Percentiles rank a stretch among this genome's conserved stretches.
These are phyloP conservation scores for Verticillium alfalfae DNA, from an alignment of 2,329 filamentous ascomycete species.

Conservation along the genomic window DNA sequence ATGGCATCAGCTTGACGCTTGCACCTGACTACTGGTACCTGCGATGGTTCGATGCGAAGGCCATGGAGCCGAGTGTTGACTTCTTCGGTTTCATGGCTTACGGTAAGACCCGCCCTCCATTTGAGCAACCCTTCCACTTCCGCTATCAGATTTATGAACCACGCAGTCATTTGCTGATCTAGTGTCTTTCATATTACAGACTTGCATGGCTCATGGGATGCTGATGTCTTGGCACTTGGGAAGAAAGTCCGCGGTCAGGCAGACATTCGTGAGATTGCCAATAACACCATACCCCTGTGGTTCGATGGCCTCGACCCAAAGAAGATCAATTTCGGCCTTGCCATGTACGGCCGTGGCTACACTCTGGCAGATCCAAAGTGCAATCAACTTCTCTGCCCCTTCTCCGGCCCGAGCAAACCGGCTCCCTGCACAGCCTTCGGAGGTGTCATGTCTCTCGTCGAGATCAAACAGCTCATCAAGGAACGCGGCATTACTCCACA, in stretches of 20 bases:
- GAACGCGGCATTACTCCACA: constrained; percentile 72
- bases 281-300: constrained; percentile 31
- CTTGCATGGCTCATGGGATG: constrained; percentile 36
- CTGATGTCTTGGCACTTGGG: constrained; percentile 20
- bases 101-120: neutral
- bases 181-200: constrained; percentile 12
- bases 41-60: constrained; percentile 25
- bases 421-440: constrained; percentile 18
- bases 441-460: constrained; percentile 22
- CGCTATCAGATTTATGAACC: no score
- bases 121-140: no score
- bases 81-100: constrained; percentile 27
- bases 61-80: constrained; percentile 30
- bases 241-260: constrained; percentile 29
- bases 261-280: constrained; percentile 34
- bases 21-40: constrained; percentile 31
- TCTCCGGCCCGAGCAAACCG: constrained; percentile 15
- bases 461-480: constrained; percentile 74
- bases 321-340: constrained; percentile 41
- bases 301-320: constrained; percentile 27
- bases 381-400: constrained; percentile 14
- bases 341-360: constrained; percentile 40
- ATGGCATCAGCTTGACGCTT: constrained; percentile 33
- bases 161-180: no score
- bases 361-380: constrained; percentile 23